Evolutionary conservation across 495 filamentous ascomycete genomes (phyloP).

Genomic region (Penicillium roqueforti): DNA sequence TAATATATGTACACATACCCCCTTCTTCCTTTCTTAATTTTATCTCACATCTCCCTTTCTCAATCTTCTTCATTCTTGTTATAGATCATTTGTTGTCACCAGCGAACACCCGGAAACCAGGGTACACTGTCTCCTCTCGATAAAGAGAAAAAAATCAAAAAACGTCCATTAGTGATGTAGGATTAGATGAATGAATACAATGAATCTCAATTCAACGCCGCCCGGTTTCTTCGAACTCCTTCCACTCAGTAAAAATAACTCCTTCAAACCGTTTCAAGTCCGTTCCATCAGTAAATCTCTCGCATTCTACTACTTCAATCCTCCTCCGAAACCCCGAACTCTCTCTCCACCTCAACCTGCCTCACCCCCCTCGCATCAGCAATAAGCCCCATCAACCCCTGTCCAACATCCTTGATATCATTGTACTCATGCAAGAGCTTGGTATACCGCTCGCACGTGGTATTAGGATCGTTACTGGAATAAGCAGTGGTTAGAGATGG

Average conservation of each 20-base stretch:
- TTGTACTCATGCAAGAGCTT: slow-evolving; percentile 70
- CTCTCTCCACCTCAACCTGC: slow-evolving; percentile 59
- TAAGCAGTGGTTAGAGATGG: neutral
- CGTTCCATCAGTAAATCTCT: neutral
- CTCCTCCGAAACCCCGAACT: slow-evolving; percentile 41
- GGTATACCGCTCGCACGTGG: slow-evolving; percentile 60
- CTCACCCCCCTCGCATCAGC: slow-evolving; percentile 65
- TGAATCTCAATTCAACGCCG: neutral
- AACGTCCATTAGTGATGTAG: neutral
- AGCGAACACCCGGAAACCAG: neutral
- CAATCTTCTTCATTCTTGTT: neutral
- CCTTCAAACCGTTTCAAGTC: neutral
- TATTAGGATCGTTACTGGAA: slow-evolving; percentile 30
- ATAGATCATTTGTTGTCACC: neutral
- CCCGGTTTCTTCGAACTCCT: neutral
- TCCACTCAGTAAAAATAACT: neutral
- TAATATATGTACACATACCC: slow-evolving; percentile 4
- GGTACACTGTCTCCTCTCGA: neutral
- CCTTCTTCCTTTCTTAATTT: neutral
- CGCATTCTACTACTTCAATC: slow-evolving; percentile 24
- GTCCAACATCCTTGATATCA: slow-evolving; percentile 69
- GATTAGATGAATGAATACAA: slow-evolving; percentile 9
- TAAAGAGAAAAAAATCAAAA: neutral
- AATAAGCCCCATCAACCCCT: slow-evolving; percentile 68
- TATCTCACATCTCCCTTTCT: neutral